A percentile compares a stretch with the other conserved stretches of the same genome.
Conservation (phyloP, 768 basidiomycete genomes). For the Lactarius indigo region DNA sequence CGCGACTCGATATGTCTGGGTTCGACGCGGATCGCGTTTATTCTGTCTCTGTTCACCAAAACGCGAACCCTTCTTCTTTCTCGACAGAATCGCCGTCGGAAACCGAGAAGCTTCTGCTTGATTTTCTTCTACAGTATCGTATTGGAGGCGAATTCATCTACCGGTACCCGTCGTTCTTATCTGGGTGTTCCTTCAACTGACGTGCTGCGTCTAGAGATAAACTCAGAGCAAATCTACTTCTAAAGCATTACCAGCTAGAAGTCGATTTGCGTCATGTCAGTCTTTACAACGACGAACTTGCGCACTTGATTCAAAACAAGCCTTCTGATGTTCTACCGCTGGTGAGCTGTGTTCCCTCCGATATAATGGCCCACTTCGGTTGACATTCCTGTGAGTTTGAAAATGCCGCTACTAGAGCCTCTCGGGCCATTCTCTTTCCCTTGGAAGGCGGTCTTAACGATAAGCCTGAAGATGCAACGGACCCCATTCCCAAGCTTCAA, state of each 20-base stretch:
- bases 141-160: constrained; percentile 91
- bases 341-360: constrained; percentile 42
- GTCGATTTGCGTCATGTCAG: constrained; percentile 48
- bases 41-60: constrained; percentile 74
- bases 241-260: constrained; percentile 73
- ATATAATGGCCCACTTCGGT: neutral
- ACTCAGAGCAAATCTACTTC: constrained; percentile 80
- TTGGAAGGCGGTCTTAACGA: constrained; percentile 51
- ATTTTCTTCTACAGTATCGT: constrained; percentile 86
- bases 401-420: constrained; percentile 81
- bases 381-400: constrained; percentile 63
- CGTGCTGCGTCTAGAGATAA: constrained; percentile 61
- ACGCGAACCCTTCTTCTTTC: constrained; percentile 47
- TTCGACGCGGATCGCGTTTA: constrained; percentile 82
- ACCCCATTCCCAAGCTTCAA: constrained; percentile 71
- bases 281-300: constrained; percentile 91
- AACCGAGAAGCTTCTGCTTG: constrained; percentile 72
- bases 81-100: constrained; percentile 74
- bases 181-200: neutral
- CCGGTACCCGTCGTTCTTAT: constrained; percentile 46
- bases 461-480: constrained; percentile 39
- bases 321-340: constrained; percentile 88
- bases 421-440: constrained; percentile 80
- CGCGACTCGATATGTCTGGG: constrained; percentile 63
- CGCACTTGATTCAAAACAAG: constrained; percentile 82